Conservation (phyloP, 768 basidiomycete species). For the Filobasidium floriforme region DNA sequence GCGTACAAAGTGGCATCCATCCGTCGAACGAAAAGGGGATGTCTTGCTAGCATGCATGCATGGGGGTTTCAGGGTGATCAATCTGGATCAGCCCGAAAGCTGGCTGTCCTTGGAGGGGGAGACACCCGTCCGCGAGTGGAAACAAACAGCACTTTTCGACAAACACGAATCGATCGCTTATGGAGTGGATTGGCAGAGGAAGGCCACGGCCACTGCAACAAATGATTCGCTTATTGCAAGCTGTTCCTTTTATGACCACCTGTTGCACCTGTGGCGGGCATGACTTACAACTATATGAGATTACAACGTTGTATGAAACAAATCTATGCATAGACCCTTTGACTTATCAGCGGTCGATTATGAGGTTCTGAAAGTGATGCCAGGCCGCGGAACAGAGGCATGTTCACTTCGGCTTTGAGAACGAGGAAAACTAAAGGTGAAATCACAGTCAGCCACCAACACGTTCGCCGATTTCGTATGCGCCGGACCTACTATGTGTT, state of each 20-base stretch:
- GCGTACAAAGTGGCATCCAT: slow-evolving; percentile 94
- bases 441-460: background rate
- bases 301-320: slow-evolving; percentile 2
- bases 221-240: slow-evolving; percentile 61
- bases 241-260: slow-evolving; percentile 93
- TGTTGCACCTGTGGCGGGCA: slow-evolving; percentile 62
- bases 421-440: slow-evolving; percentile 60
- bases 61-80: slow-evolving; percentile 82
- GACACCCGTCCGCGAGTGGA: slow-evolving; percentile 11
- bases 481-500: slow-evolving; percentile 51
- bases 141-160: slow-evolving; percentile 58
- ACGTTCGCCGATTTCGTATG: no score
- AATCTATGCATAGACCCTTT: background rate
- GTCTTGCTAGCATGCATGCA: slow-evolving; percentile 96
- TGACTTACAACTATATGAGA: background rate
- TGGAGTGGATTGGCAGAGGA: slow-evolving; percentile 80
- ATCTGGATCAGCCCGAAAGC: slow-evolving; percentile 45
- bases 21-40: slow-evolving; percentile 57
- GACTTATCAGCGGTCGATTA: background rate
- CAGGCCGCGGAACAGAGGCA: slow-evolving; percentile 55
- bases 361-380: background rate
- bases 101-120: slow-evolving; percentile 15
- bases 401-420: slow-evolving; percentile 76
- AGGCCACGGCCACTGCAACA: slow-evolving; percentile 21
- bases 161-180: slow-evolving; percentile 78